Evolutionary conservation across 768 basidiomycete genomes (phyloP).

Genomic region (Naganishia randhawae): DNA sequence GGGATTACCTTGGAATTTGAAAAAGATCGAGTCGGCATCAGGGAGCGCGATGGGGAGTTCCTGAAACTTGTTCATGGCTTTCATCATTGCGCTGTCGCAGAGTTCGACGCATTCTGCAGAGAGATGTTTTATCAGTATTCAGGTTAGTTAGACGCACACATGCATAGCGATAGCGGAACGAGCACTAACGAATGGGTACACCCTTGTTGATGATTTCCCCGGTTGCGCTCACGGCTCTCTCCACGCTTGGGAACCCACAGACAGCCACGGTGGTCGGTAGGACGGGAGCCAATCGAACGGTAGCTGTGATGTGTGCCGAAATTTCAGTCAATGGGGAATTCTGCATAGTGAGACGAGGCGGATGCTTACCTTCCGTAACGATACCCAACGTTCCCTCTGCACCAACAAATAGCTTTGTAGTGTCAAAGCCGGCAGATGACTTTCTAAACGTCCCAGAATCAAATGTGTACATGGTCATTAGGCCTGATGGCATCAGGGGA

Average conservation of each 20-base stretch:
- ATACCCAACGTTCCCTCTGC: constrained; percentile 86
- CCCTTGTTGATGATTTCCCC: constrained; percentile 72
- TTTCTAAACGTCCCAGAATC: constrained; percentile 54
- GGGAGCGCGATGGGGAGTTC: constrained; percentile 55
- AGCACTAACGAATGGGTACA: constrained; percentile 65
- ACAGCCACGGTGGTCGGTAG: constrained; percentile 82
- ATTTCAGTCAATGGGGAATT: background rate
- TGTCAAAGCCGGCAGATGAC: constrained; percentile 81
- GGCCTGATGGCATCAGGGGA: too few species aligned
- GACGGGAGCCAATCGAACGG: constrained; percentile 72
- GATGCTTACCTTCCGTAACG: constrained; percentile 68
- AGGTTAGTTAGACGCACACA: background rate
- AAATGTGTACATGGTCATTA: background rate
- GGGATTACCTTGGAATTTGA: constrained; percentile 81
- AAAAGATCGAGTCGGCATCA: constrained; percentile 74
- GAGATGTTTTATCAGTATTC: constrained; percentile 5
- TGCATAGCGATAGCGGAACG: constrained; percentile 12
- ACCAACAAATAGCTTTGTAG: constrained; percentile 82
- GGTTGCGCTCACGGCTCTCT: constrained; percentile 72
- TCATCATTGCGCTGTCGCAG: constrained; percentile 71
- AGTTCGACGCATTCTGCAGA: constrained; percentile 77
- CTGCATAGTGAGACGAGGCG: background rate
- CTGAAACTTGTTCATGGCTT: constrained; percentile 52
- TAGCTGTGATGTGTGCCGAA: constrained; percentile 56
- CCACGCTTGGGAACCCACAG: constrained; percentile 77